phyloP scores from a whole-genome alignment of 768 basidiomycete species.

The Tubosaeta sp. region DNA sequence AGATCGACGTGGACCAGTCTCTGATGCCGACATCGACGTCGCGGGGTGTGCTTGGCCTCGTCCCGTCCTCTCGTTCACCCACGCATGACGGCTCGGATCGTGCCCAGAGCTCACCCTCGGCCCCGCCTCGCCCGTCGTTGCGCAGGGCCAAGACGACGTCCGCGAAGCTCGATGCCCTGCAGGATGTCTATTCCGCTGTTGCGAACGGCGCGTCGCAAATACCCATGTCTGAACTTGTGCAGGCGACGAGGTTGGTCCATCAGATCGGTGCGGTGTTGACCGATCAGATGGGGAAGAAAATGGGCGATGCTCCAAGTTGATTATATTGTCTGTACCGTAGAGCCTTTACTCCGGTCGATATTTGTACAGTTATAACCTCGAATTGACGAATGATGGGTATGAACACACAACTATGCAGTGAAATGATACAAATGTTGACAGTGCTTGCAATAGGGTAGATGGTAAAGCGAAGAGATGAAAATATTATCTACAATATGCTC shows the following conservation, averaged over 20 bases:
- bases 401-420: slow-evolving; percentile 18
- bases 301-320: slow-evolving; percentile 9
- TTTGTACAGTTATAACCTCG: too few species aligned
- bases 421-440: slow-evolving; percentile 23
- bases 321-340: not conserved
- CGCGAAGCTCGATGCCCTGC: slow-evolving; percentile 40
- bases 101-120: slow-evolving; percentile 4
- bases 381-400: slow-evolving; percentile 9
- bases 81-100: not conserved
- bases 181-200: slow-evolving; percentile 41
- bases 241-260: slow-evolving; percentile 42
- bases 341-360: not conserved
- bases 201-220: slow-evolving; percentile 44
- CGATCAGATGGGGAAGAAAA: slow-evolving; percentile 40
- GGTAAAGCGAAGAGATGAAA: slow-evolving; percentile 8
- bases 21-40: slow-evolving; percentile 5
- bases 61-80: not conserved
- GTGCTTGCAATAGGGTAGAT: slow-evolving; percentile 17
- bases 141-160: slow-evolving; percentile 38
- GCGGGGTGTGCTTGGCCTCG: slow-evolving; percentile 9
- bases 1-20: slow-evolving; percentile 21
- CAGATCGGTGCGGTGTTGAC: slow-evolving; percentile 44
- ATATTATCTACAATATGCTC: slow-evolving; percentile 5
- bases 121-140: slow-evolving; percentile 20
- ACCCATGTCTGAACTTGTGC: slow-evolving; percentile 44